Base-by-base conservation (phyloP, 306 rosid species). In the Pterocarpus santalinus region DNA sequence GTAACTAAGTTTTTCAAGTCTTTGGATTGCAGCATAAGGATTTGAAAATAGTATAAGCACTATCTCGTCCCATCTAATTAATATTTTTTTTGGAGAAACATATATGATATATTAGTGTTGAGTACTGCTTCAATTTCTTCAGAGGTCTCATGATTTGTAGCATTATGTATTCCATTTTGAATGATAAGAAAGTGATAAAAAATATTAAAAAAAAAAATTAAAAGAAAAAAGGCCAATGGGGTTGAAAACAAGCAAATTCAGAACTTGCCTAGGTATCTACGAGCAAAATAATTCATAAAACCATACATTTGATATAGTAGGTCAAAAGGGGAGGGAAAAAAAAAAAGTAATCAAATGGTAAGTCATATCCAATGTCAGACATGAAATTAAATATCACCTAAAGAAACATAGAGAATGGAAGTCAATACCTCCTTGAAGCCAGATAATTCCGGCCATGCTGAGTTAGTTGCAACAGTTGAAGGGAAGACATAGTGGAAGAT, bases 381-480 rank as follows among this genome's bases (percentile, higher is more conserved):
- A 47, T 38, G 57, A 57, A 15, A 65, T 78, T 65, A 56, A 65
- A 67, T 35, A 78, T 57, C 66, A 55, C 65, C 68, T 66, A 55
- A 79, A 80, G 62, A 82, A 73, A 81, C 39, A 73, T 33, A 60
- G 11, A 71, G 30, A 51, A 69, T 30, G 28, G 34, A 53, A 55
- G 8, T 63, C 72, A 71, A 76, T 89, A 95, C 98, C 99, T 93
- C 86, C 92, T 92, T n/a, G 97, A 90, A 65, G 99, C 90, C 86
- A 92, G 87, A 78, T 91, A 86, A 76, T 76, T 77, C 78, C 86
- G 94, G 81, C 99, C 98, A 81, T 84, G 93, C 80, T 86, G 84
- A 60, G 98, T 96, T 82, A 96, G 88, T 68, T 93, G 92, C 90
- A 96, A 85, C 72, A 93, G 87, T 75, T 95, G 98, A 87, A 91